Base-by-base conservation (phyloP, 2,329 filamentous ascomycete genomes). In the Ascomycota sp. region DNA sequence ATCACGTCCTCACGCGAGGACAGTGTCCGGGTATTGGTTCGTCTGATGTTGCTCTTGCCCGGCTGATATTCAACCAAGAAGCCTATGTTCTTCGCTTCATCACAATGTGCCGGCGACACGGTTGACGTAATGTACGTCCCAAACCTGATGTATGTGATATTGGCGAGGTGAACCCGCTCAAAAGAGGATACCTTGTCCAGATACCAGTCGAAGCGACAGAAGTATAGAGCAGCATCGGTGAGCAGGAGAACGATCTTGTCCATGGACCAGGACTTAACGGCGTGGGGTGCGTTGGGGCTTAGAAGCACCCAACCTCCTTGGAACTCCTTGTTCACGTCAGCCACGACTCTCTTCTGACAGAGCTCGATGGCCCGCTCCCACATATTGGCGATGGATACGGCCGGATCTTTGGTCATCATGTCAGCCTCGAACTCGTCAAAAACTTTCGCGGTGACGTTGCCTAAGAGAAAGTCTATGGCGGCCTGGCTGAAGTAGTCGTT, bases 401-500 rank as follows among this genome's bases (percentile, higher is more conserved):
- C 83, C 10, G 86, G 86, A 44, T 98, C 89, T 27, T 80, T 77
- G 26, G 75, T 85, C 68, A 85, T 91, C 70, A 98, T 83, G 40
- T 85, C 78, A 11, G 76, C 72, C 45, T 94, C 83, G 37, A 98
- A 98, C 40, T 98, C 89, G 33, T 86, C 79, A 46, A 95, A 95
- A 3, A 93, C 77, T 11, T 73, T 62, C 1, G 74, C 75, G 0
- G 76, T 82, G 8, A 91, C 80, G 40, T 89, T 89, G 13, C 89
- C 89, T 0, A 95, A 67, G 4, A 93, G 65, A 45, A 89, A 95
- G 48, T 98, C 89, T 38, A 98, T 93, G 30, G 80, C 81, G 0
- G 83, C 80, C 49, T 98, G 89, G 15, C 85, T 78, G 52, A 95
- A 95, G 51, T 92, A 94, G 53, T 98, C 89, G 40, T 92, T 93